These are phyloP conservation scores for Wolfiporia cocos DNA, from an alignment of 1,284 basidiomycete species.

Conservation along the genomic window DNA sequence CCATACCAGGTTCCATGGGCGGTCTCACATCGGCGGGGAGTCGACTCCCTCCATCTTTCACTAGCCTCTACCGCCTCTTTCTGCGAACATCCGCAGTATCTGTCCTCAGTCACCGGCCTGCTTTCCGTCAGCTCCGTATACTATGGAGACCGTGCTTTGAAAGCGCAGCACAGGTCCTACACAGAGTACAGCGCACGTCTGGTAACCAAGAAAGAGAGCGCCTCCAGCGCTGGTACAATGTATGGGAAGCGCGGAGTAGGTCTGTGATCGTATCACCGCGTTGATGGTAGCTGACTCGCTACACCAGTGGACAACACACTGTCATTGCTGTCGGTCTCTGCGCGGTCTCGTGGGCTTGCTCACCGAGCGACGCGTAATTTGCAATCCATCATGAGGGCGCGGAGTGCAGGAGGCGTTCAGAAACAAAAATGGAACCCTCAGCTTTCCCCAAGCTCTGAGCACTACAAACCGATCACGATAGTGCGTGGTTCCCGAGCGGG, in stretches of 20 bases:
- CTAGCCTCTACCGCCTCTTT: constrained; percentile 57
- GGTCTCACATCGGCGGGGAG: too few relatives aligned
- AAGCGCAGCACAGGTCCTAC: constrained; percentile 39
- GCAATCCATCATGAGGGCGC: constrained; percentile 14
- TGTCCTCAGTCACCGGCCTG: constrained; percentile 47
- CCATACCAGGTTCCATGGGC: too few relatives aligned
- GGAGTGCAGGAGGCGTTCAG: background rate
- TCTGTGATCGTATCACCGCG: constrained; percentile 4
- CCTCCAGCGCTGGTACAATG: constrained; percentile 36
- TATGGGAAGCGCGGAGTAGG: constrained; percentile 40
- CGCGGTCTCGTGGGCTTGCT: constrained; percentile 52
- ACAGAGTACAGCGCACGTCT: constrained; percentile 29
- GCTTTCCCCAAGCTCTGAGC: constrained; percentile 13
- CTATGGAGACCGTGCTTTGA: constrained; percentile 55
- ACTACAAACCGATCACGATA: constrained; percentile 10
- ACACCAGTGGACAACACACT: constrained; percentile 52
- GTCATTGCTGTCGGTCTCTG: constrained; percentile 46
- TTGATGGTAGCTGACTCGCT: background rate
- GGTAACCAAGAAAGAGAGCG: constrained; percentile 23
- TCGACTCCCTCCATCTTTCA: constrained; percentile 50
- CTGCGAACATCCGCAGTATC: constrained; percentile 54
- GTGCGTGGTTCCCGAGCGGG: constrained; percentile 1
- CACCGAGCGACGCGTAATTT: constrained; percentile 52
- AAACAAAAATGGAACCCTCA: constrained; percentile 39
- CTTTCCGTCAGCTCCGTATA: constrained; percentile 37